These are phyloP conservation scores for Verruconis gallopava DNA, from an alignment of 2,329 filamentous ascomycete species.

Conservation along the genomic window DNA sequence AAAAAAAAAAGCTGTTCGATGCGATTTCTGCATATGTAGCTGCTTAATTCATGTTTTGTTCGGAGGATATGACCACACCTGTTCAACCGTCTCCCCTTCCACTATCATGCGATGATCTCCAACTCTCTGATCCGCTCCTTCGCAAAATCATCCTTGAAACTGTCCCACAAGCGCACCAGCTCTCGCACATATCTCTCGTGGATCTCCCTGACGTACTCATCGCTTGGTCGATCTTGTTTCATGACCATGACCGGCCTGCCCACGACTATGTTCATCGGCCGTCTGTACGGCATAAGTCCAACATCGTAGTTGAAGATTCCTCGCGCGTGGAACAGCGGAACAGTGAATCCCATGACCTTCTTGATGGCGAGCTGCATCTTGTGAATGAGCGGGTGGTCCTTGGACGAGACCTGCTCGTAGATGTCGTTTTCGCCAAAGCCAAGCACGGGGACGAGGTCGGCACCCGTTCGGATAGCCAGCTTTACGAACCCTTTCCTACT, in stretches of 20 bases:
- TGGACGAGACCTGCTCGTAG: conserved; percentile 76
- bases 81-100: neutral
- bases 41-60: too few species aligned
- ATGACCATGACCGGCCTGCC: conserved; percentile 66
- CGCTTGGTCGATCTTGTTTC: conserved; percentile 50
- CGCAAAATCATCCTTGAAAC: conserved; percentile 66
- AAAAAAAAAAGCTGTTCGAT: neutral
- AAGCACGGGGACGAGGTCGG: conserved; percentile 83
- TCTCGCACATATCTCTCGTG: conserved; percentile 70
- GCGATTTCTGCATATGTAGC: too few species aligned
- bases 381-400: conserved; percentile 66
- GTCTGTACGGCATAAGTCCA: conserved; percentile 85
- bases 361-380: conserved; percentile 74
- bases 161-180: conserved; percentile 58
- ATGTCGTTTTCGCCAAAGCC: conserved; percentile 93
- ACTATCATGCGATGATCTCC: conserved; percentile 46
- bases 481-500: conserved; percentile 88
- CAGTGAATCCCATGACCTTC: conserved; percentile 77
- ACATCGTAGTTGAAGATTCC: conserved; percentile 98
- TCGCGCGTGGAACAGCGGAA: conserved; percentile 78
- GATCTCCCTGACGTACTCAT: conserved; percentile 65
- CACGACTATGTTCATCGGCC: conserved; percentile 78
- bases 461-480: conserved; percentile 80
- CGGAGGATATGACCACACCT: too few species aligned
- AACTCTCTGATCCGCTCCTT: conserved; percentile 50